Conservation (phyloP, 495 filamentous ascomycete species). For the Hypoxylon rickii region DNA sequence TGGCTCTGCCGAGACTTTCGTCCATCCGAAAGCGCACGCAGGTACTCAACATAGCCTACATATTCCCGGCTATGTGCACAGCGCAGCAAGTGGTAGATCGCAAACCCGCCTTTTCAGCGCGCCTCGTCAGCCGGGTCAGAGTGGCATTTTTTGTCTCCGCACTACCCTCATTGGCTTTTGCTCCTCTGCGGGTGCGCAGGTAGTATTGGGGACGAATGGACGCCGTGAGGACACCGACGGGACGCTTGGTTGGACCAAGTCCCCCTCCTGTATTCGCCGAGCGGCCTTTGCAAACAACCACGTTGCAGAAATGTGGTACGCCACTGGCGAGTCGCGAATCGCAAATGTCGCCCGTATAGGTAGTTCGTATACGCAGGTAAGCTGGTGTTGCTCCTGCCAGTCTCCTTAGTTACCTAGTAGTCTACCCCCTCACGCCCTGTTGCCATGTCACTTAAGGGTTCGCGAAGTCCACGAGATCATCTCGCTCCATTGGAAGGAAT, state of each 20-base stretch:
- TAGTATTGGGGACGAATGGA: conserved; percentile 8
- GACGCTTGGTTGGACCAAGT: conserved; percentile 14
- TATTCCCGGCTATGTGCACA: neutral
- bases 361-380: too few relatives aligned
- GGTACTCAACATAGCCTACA: neutral
- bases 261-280: conserved; percentile 23
- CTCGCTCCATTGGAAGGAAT: neutral
- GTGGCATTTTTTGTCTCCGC: conserved; percentile 1
- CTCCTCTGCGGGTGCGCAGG: conserved; percentile 13
- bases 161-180: conserved; percentile 18
- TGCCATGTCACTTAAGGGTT: conserved; percentile 10
- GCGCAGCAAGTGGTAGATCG: too few relatives aligned
- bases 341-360: neutral
- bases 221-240: conserved; percentile 14
- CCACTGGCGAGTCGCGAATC: conserved; percentile 6
- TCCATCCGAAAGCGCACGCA: conserved; percentile 3
- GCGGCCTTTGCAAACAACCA: conserved; percentile 12
- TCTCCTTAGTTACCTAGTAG: too few relatives aligned
- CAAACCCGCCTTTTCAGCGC: too few relatives aligned
- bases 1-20: conserved; percentile 4
- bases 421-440: conserved; percentile 1
- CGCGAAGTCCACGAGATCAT: conserved; percentile 22
- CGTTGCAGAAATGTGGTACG: conserved; percentile 24
- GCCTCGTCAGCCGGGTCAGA: conserved; percentile 7
- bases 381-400: too few relatives aligned